Base-by-base conservation (phyloP, 148 eudicot species). In the Spergularia bocconei region DNA sequence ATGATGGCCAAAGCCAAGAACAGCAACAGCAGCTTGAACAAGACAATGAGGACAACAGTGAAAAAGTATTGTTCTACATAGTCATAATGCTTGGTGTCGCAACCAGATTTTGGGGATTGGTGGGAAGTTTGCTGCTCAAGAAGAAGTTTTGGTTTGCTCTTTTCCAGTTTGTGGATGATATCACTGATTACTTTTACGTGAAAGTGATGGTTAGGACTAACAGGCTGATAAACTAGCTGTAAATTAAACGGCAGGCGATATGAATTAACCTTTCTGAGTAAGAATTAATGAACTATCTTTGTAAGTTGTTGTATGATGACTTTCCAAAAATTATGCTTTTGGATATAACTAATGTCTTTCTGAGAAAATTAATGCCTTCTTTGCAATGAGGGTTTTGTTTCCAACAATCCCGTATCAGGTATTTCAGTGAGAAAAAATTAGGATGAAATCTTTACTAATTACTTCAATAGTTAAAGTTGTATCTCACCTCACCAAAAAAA, bases 101-200 rank as follows among this genome's bases (percentile, higher is more conserved):
- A n/a, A 68, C 73, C 13, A 81, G 86, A 20, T 80, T 83, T 54
- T 77, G 83, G 83, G 86, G 78, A 17, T 65, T 77, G 41, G 17
- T 81, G 10, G 84, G 71, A 13, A 58, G 39, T 41, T 74, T 78
- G 13, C 9, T 71, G 53, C 11, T 38, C 50, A 57, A 13, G 21
- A 57, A 6, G 64, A 38, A 8, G 23, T 56, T 61, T 23, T n/a
- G 75, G 25, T n/a, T 36, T 1, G 63, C 50, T 12, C 33, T 71
- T 0, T 71, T 71, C 9, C 52, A 23, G 29, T 13, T 36, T 21
- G 64, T 71, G 29, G 64, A 71, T 16, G 13, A 36, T 14, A 11
- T 57, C 51, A 71, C 29, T 0, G 52, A 71, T 38, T 36, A 54
- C 52, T 71, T 71, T 19, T 38, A 71, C 13, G 63, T 57, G 3